phyloP scores from a whole-genome alignment of 257 asterid genomes.

The Rhazya stricta region DNA sequence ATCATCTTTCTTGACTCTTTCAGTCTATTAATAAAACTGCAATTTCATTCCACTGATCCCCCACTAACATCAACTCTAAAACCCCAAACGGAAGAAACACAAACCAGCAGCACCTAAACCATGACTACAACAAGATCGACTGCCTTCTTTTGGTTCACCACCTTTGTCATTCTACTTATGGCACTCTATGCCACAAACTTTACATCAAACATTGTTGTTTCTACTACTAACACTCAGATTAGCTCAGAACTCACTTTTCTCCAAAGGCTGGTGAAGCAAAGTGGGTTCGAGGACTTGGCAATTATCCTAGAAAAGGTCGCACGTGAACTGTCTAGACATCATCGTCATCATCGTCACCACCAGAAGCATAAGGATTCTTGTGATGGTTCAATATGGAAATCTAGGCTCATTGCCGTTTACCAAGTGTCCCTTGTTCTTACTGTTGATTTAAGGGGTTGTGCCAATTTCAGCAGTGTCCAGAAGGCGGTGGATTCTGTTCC shows the following conservation, averaged over 20 bases:
- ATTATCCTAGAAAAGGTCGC: slow-evolving; percentile 14
- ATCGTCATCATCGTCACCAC: slow-evolving; percentile 21
- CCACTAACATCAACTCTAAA: slow-evolving; percentile 13
- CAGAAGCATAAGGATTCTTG: slow-evolving; percentile 32
- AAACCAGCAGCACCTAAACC: slow-evolving; percentile 16
- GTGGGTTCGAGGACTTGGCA: slow-evolving; percentile 29
- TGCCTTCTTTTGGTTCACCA: slow-evolving; percentile 44
- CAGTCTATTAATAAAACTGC: slow-evolving; percentile 15
- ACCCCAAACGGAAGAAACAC: slow-evolving; percentile 8
- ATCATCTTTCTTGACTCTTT: slow-evolving; percentile 16
- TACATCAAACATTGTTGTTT: background rate
- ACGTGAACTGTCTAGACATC: slow-evolving; percentile 17
- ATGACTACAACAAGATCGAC: slow-evolving; percentile 41
- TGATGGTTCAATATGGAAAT: slow-evolving; percentile 39
- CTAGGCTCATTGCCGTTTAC: slow-evolving; percentile 42
- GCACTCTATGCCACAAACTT: slow-evolving; percentile 24
- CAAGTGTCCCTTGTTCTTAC: slow-evolving; percentile 43
- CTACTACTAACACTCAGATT: background rate
- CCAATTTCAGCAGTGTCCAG: slow-evolving; percentile 66
- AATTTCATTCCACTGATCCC: background rate
- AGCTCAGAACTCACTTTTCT: slow-evolving; percentile 19
- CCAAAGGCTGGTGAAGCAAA: slow-evolving; percentile 17
- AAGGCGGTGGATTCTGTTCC: slow-evolving; percentile 68
- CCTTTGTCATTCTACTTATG: slow-evolving; percentile 37
- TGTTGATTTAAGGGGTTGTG: slow-evolving; percentile 62